These are phyloP conservation scores for Vaccinium myrtillus DNA, from an alignment of 148 eudicot species.

Conservation along the genomic window DNA sequence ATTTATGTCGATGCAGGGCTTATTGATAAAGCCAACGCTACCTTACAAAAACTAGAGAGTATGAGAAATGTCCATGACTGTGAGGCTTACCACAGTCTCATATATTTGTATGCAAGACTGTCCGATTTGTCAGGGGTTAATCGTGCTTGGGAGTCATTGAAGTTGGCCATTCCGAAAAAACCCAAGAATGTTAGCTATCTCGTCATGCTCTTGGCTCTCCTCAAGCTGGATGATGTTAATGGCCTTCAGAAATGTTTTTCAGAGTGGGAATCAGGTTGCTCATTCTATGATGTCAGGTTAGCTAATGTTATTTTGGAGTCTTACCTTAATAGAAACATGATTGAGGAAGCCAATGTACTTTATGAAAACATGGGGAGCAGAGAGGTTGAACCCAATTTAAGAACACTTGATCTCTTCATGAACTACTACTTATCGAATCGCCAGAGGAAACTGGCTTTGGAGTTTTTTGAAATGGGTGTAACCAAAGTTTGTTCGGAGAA, in stretches of 20 bases:
- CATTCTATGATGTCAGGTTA: slow-evolving; percentile 38
- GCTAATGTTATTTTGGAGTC: slow-evolving; percentile 46
- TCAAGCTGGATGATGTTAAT: slow-evolving; percentile 35
- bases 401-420: slow-evolving; percentile 29
- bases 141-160: slow-evolving; percentile 47
- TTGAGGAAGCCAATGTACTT: slow-evolving; percentile 34
- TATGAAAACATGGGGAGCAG: slow-evolving; percentile 27
- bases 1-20: slow-evolving; percentile 39
- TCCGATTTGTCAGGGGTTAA: slow-evolving; percentile 37
- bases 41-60: slow-evolving; percentile 35
- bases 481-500: slow-evolving; percentile 16
- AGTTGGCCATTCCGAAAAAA: slow-evolving; percentile 19
- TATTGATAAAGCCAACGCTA: slow-evolving; percentile 32
- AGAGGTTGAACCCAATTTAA: slow-evolving; percentile 36
- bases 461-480: slow-evolving; percentile 39
- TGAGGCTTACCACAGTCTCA: slow-evolving; percentile 36
- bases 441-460: slow-evolving; percentile 41
- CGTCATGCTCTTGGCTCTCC: slow-evolving; percentile 45
- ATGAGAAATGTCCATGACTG: slow-evolving; percentile 18
- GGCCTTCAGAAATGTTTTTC: slow-evolving; percentile 38
- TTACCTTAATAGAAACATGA: slow-evolving; percentile 45
- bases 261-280: slow-evolving; percentile 52
- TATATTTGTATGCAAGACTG: slow-evolving; percentile 29
- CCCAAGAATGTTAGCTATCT: slow-evolving; percentile 43
- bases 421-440: slow-evolving; percentile 30